Conservation (phyloP, 208 protist genomes). For the Blechomonas ayalai region DNA sequence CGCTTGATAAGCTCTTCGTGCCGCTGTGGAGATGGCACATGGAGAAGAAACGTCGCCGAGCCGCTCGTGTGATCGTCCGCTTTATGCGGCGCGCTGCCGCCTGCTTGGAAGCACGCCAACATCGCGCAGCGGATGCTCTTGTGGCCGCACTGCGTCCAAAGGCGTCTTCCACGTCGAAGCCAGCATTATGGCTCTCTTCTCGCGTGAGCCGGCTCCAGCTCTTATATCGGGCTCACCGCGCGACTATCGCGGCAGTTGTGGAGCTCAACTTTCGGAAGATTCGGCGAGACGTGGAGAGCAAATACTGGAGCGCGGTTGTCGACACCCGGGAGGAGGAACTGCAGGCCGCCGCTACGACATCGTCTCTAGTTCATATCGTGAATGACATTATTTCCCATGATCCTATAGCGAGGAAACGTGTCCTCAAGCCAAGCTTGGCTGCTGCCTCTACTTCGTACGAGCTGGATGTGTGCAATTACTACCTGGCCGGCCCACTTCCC, state of each 20-base stretch:
- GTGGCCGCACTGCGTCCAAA: background rate
- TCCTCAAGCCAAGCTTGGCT: background rate
- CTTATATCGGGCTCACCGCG: conserved; percentile 22
- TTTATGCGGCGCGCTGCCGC: background rate
- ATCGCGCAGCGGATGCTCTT: conserved; percentile 8
- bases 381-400: no score
- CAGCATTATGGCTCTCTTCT: background rate
- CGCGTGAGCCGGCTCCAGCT: conserved; percentile 38
- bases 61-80: conserved; percentile 11
- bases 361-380: background rate
- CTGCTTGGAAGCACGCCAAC: no score
- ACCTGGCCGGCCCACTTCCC: conserved; percentile 37
- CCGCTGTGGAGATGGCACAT: conserved; percentile 27
- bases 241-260: conserved; percentile 28
- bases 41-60: conserved; percentile 5
- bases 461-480: conserved; percentile 44
- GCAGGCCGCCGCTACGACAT: background rate
- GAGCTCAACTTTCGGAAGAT: conserved; percentile 54
- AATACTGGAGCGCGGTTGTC: conserved; percentile 41
- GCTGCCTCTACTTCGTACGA: conserved; percentile 10
- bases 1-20: conserved; percentile 16
- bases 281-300: conserved; percentile 26
- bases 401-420: background rate
- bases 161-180: background rate
- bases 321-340: conserved; percentile 26